Conservation (phyloP, 306 rosid genomes). For the Quercus rubra region DNA sequence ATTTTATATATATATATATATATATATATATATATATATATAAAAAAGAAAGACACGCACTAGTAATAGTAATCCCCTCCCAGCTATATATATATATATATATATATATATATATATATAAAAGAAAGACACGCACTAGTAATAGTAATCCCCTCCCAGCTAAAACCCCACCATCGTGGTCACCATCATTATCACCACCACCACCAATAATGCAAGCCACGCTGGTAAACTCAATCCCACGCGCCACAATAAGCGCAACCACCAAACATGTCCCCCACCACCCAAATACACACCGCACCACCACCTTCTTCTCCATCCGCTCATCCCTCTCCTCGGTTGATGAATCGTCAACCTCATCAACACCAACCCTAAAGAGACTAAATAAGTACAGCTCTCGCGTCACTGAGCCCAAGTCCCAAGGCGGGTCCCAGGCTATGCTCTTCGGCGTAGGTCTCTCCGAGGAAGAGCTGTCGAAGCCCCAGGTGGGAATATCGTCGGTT, state of each 20-base stretch:
- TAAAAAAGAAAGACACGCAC: too few relatives aligned
- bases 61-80: too few relatives aligned
- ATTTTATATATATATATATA: too few relatives aligned
- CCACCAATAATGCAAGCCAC: slow-evolving; percentile 25
- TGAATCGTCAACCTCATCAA: too few relatives aligned
- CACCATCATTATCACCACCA: not conserved
- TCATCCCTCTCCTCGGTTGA: slow-evolving; percentile 22
- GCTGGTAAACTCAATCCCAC: slow-evolving; percentile 4
- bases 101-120: too few relatives aligned
- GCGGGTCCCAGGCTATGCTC: slow-evolving; percentile 88
- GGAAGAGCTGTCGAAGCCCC: slow-evolving; percentile 69
- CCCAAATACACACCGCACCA: not conserved
- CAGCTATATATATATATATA: too few relatives aligned
- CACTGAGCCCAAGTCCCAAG: slow-evolving; percentile 87
- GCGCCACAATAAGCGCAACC: not conserved
- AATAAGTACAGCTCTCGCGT: slow-evolving; percentile 74
- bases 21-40: too few relatives aligned
- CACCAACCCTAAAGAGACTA: slow-evolving; percentile 29
- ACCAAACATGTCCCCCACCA: not conserved
- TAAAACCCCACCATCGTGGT: not conserved
- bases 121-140: too few relatives aligned
- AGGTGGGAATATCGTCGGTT: slow-evolving; percentile 75
- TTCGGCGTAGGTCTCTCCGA: slow-evolving; percentile 86
- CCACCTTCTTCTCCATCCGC: slow-evolving; percentile 7
- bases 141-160: not conserved